Base-by-base conservation (phyloP, 2,329 filamentous ascomycete genomes). In the Fusarium paranaense region DNA sequence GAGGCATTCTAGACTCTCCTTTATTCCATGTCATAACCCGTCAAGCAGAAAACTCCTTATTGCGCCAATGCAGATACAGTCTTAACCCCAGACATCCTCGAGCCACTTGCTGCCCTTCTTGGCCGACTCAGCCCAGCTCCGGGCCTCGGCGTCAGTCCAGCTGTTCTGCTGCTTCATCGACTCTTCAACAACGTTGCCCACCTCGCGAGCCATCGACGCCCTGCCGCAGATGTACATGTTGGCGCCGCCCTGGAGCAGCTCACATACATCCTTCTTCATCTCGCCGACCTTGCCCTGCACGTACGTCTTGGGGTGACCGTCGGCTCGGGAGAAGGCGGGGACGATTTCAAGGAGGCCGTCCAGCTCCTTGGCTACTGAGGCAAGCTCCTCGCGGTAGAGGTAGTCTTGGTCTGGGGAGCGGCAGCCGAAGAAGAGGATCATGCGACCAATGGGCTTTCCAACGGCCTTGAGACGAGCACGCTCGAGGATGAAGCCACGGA, bases 341-440 rank as follows among this genome's bases (percentile, higher is more conserved):
- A 74, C 47, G 10, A 78, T 74, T 9, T 76, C 72, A 3, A 76
- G 58, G 2, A 58, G 42, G 0, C 64, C 76, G 8, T 70, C 64
- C 3, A 78, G 47, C 8, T 69, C 61, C 22, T 72, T 32, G 8
- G 69, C 69, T 2, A 75, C 52, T 54, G 78, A 72, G 2, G 70
- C 62, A 2, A 81, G 64, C 47, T 82, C 87, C 0, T 86, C 84
- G 0, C 84, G 80, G 80, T 93, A 92, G 0, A 93, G 77, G 27
- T 87, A 84, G 73, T 93, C 91, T 32, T 83, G 81, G 0, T 83
- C 83, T 0, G 86, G 85, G 7, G 82, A 77, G 22, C 88, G 87
- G 78, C 90, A 92, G n/a, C 91, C 91, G 66, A 89, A 86, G 81
- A 92, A 92, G 1, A 93, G 54, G 5, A 81, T 33, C 66, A 78